Evolutionary conservation across 768 basidiomycete genomes (phyloP).

Genomic region (Suillus plorans): DNA sequence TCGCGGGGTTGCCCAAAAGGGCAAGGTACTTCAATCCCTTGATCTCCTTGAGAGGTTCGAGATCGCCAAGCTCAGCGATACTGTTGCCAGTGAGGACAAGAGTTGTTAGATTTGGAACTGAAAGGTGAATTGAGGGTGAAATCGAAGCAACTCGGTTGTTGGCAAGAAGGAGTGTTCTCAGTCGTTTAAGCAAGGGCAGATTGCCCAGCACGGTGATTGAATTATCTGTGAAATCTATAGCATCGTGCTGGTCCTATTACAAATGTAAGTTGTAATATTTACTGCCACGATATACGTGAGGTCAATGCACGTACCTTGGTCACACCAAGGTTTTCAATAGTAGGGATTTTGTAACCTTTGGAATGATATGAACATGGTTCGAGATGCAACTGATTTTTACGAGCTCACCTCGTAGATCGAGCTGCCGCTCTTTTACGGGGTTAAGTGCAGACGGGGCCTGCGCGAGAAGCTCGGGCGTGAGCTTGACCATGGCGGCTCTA

Average conservation of each 20-base stretch:
- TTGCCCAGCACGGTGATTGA: constrained; percentile 80
- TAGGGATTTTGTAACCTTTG: constrained; percentile 89
- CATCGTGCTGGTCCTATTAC: constrained; percentile 85
- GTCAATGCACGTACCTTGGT: constrained; percentile 60
- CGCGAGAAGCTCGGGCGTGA: constrained; percentile 91
- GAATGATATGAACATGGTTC: constrained; percentile 17
- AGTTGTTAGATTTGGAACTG: constrained; percentile 80
- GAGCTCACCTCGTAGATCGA: constrained; percentile 80
- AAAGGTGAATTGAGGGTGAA: constrained; percentile 78
- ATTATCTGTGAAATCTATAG: constrained; percentile 93
- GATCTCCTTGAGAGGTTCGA: constrained; percentile 79
- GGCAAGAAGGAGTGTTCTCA: constrained; percentile 80
- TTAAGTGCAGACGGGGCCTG: constrained; percentile 77
- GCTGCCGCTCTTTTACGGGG: constrained; percentile 84
- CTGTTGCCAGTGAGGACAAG: constrained; percentile 85
- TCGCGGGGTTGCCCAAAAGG: constrained; percentile 79
- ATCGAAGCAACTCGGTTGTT: constrained; percentile 88
- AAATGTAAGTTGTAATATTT: constrained; percentile 17
- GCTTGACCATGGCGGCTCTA: constrained; percentile 64
- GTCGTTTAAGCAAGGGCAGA: constrained; percentile 81
- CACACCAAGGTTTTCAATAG: constrained; percentile 95
- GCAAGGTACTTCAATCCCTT: constrained; percentile 73
- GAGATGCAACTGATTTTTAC: constrained; percentile 13
- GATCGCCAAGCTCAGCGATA: constrained; percentile 76
- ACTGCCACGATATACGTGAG: constrained; percentile 13